phyloP scores from a whole-genome alignment of 768 basidiomycete genomes.

The Tubosaeta sp. region DNA sequence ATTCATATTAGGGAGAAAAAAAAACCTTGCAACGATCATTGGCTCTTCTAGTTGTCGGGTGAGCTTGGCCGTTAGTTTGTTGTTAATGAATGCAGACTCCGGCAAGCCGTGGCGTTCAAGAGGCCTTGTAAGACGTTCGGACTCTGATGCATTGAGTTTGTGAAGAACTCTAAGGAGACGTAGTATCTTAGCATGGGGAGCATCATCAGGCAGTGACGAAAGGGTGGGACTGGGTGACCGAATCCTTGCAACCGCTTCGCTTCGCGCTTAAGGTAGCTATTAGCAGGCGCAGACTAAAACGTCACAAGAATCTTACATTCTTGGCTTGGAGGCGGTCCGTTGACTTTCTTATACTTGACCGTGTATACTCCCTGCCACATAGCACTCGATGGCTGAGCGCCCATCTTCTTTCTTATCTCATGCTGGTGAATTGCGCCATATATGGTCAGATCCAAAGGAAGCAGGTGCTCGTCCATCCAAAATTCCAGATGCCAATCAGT shows the following conservation, averaged over 20 bases:
- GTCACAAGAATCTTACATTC: slow-evolving; percentile 46
- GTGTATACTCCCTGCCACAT: slow-evolving; percentile 91
- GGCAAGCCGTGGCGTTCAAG: slow-evolving; percentile 56
- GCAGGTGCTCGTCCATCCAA: slow-evolving; percentile 80
- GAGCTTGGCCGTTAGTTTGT: slow-evolving; percentile 97
- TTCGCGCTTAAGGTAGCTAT: slow-evolving; percentile 29
- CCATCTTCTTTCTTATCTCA: slow-evolving; percentile 72
- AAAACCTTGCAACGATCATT: slow-evolving; percentile 96
- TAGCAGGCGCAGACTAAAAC: not conserved
- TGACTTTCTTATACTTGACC: slow-evolving; percentile 89
- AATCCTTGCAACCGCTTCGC: slow-evolving; percentile 42
- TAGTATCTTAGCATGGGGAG: slow-evolving; percentile 85
- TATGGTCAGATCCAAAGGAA: slow-evolving; percentile 87
- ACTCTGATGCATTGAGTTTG: slow-evolving; percentile 72
- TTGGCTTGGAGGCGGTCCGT: slow-evolving; percentile 65
- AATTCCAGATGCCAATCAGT: slow-evolving; percentile 98
- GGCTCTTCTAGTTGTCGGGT: slow-evolving; percentile 95
- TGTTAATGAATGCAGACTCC: slow-evolving; percentile 91
- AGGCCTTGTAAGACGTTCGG: slow-evolving; percentile 49
- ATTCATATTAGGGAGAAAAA: slow-evolving; percentile 1
- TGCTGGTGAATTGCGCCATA: slow-evolving; percentile 96
- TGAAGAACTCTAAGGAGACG: slow-evolving; percentile 85
- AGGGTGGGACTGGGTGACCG: slow-evolving; percentile 65
- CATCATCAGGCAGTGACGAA: slow-evolving; percentile 78
- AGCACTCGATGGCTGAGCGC: slow-evolving; percentile 57